A percentile compares a stretch with the other conserved stretches of the same genome.
phyloP scores from a whole-genome alignment of 305 asterid species.

The Solanum chacoense region DNA sequence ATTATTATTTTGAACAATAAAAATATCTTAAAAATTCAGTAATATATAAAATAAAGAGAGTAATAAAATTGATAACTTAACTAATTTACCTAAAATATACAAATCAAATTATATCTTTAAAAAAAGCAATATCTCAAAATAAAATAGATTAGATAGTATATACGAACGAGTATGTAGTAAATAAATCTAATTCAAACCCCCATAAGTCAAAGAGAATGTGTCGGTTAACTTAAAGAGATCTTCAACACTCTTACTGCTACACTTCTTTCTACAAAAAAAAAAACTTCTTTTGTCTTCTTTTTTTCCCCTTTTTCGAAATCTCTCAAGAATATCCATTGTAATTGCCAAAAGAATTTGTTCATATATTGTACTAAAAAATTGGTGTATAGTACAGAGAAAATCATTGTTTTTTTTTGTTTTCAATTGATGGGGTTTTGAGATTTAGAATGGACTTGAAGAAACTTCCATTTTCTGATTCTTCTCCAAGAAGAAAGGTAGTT shows the following conservation, averaged over 20 bases:
- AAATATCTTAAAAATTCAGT: no score
- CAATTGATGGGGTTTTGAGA: background rate
- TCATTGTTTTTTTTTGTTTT: background rate
- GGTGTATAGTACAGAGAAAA: background rate
- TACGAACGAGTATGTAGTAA: background rate
- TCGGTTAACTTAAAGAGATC: background rate
- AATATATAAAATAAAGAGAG: background rate
- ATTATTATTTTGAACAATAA: no score
- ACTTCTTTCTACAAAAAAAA: background rate
- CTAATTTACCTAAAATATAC: background rate
- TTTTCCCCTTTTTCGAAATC: background rate
- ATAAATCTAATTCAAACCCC: background rate
- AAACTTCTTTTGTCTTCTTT: background rate
- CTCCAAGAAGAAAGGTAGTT: conserved; percentile 41
- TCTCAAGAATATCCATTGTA: conserved; percentile 9
- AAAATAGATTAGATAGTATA: background rate
- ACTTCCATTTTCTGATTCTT: conserved; percentile 38
- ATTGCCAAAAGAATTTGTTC: conserved; percentile 9
- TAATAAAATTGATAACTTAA: background rate
- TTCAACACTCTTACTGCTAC: background rate
- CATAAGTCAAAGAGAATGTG: background rate
- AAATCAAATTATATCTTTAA: no score
- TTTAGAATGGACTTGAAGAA: conserved; percentile 43
- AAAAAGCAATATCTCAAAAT: background rate
- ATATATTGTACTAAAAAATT: background rate